Conservation (phyloP, 352 stramenopile species). For the Phytophthora macrochlamydospora region DNA sequence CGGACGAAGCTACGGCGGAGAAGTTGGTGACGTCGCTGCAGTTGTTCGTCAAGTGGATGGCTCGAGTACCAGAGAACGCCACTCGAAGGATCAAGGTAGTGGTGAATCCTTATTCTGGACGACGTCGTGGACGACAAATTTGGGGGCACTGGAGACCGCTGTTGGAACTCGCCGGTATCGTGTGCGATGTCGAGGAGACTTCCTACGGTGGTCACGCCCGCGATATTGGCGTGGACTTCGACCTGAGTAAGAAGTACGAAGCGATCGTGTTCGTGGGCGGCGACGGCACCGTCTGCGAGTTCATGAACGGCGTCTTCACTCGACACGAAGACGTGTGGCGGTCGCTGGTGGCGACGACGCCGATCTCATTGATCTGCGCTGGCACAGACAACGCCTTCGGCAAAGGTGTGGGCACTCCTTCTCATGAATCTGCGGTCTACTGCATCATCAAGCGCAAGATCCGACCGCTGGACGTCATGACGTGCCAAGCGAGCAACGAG, state of each 20-base stretch:
- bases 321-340: conserved; percentile 73
- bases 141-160: conserved; percentile 65
- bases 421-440: conserved; percentile 68
- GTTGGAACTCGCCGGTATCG: conserved; percentile 64
- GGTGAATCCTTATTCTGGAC: conserved; percentile 77
- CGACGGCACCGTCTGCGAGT: conserved; percentile 84
- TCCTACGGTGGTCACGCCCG: conserved; percentile 68
- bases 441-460: conserved; percentile 88
- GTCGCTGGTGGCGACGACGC: conserved; percentile 74
- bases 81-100: conserved; percentile 75
- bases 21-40: conserved; percentile 53
- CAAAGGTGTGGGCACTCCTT: conserved; percentile 68
- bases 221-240: conserved; percentile 64
- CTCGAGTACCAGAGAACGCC: conserved; percentile 57
- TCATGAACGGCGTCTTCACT: conserved; percentile 83
- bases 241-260: conserved; percentile 65
- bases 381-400: conserved; percentile 84
- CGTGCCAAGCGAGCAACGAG: conserved; percentile 50
- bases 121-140: conserved; percentile 60
- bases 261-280: conserved; percentile 80
- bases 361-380: conserved; percentile 69
- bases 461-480: conserved; percentile 71
- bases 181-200: conserved; percentile 81
- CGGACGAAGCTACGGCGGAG: conserved; percentile 25
- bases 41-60: conserved; percentile 68